Evolutionary conservation across 1,284 basidiomycete species (phyloP), one percentile per base, ranked within the genome.

Genomic region (Serendipita sp.): DNA sequence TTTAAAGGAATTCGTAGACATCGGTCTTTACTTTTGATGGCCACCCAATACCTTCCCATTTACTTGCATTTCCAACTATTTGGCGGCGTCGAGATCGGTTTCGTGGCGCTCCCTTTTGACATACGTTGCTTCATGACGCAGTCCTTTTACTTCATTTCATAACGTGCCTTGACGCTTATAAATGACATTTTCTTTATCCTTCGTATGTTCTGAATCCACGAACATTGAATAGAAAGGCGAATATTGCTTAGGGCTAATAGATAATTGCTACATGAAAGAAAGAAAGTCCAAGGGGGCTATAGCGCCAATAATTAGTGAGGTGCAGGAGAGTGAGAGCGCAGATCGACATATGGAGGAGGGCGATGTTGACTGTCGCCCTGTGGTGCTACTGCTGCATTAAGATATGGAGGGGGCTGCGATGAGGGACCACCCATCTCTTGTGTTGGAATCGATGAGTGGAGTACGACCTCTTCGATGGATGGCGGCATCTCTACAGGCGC

Each of bases 321-420:
- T 38, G 5, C 38, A 13, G 38, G 38, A 38, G 5, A 5, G 12
- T 38, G 38, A 38, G 38, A 61, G 61, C 64, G 65, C 71, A 72
- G 78, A 69, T 81, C 81, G 62, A 80, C 74, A 65, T 83, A 83
- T 61, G 82, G 82, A 60, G 81, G 82, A 13, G 82, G 82, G 60
- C 79, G 71, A 42, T 71, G 72, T 35, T 79, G 79, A 69, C 77
- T 74, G 67, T 79, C 79, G 44, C 71, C 66, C 60, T 78, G 77
- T 47, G 69, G 68, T 61, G 74, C 73, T 43, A 72, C 71, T 43
- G 77, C 79, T 26, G 81, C 79, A 60, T 80, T 77, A 60, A 81
- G 77, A 72, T 87, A 87, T 29, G 77, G 77, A 35, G 77, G 77
- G 3, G 76, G 77, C 6, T 75, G 75, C 65, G 77, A 72, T 38